Base-by-base conservation (phyloP, 108 stramenopile species). In the Pseudonitzschia pungens region DNA sequence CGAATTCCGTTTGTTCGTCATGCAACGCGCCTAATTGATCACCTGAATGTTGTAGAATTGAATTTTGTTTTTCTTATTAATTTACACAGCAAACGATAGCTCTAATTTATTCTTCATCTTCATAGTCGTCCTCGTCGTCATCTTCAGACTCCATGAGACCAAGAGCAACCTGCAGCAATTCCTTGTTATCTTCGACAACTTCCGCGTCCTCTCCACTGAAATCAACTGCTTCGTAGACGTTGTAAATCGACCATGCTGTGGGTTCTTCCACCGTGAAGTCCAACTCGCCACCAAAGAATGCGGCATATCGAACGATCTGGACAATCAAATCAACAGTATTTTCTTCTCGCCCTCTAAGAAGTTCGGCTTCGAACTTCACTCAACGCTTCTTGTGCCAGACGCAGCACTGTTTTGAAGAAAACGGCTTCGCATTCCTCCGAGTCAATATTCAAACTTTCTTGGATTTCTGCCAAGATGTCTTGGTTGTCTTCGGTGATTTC, bases 371-470 rank as follows among this genome's bases (percentile, higher is more conserved):
- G n/a, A 48, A 91, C 75, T 45, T 83, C 53, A 18, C 70, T 81
- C 42, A 90, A 64, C 12, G 86, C 69, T 22, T 71, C 67, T 32
- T 86, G 83, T 28, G 86, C 80, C 7, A 89, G 83, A 44, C 81
- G 71, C 32, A 71, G 41, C 26, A 96, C 72, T 20, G 87, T 70
- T 14, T 55, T 62, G 40, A 87, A 83, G 43, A 96, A 85, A 20
- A 91, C 84, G 44, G 85, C 73, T 64, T 92, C 91, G 33, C 86
- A 89, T 69, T 91, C 89, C 27, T 87, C 90, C 41, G 73, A 74
- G 12, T 82, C 75, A 52, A 96, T 45, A 28, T 91, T 89, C n/a
- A 96, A 76, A 82, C 87, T 87, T 63, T 92, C 92, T 77, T 90
- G 89, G 70, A 93, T 87, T 71, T 96, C 95, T 14, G 70, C 58